Evolutionary conservation across 2,329 filamentous ascomycete species (phyloP).

Genomic region (Sarocladium oryzae): DNA sequence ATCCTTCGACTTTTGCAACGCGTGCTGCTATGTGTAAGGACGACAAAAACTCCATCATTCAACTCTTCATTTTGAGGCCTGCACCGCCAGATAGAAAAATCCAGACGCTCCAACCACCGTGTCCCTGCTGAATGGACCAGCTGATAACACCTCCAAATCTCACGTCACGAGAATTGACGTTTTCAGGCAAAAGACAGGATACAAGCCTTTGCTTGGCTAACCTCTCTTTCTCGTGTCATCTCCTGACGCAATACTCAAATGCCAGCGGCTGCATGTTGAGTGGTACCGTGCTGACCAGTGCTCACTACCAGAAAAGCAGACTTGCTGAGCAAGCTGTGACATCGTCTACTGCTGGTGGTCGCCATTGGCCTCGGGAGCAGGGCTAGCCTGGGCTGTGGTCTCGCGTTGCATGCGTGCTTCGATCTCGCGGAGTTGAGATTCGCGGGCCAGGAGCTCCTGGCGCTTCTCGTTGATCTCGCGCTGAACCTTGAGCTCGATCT

Average conservation of each 20-base stretch:
- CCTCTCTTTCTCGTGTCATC: not conserved
- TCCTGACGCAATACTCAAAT: slow-evolving; percentile 29
- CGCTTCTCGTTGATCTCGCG: slow-evolving; percentile 99
- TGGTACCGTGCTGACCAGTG: slow-evolving; percentile 19
- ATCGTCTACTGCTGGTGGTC: slow-evolving; percentile 40
- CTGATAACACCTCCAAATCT: not conserved
- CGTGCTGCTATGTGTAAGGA: not conserved
- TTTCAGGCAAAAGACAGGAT: not conserved
- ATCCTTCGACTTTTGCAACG: not conserved
- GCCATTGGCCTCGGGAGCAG: slow-evolving; percentile 45
- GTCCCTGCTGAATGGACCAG: not conserved
- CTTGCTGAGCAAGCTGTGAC: not conserved
- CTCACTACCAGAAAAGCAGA: slow-evolving; percentile 2
- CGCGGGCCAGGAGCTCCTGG: slow-evolving; percentile 93
- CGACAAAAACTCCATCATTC: slow-evolving; percentile 8
- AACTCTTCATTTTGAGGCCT: slow-evolving; percentile 8
- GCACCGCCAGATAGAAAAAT: not conserved
- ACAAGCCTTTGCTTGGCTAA: not conserved
- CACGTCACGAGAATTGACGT: not conserved
- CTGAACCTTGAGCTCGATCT: slow-evolving; percentile 99
- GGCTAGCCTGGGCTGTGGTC: slow-evolving; percentile 47
- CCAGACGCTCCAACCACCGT: not conserved
- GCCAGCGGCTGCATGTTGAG: slow-evolving; percentile 40
- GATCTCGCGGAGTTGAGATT: slow-evolving; percentile 98
- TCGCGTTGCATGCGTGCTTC: slow-evolving; percentile 95